phyloP scores from a whole-genome alignment of 75 land plant species.

The Chamaecyparis obtusa region DNA sequence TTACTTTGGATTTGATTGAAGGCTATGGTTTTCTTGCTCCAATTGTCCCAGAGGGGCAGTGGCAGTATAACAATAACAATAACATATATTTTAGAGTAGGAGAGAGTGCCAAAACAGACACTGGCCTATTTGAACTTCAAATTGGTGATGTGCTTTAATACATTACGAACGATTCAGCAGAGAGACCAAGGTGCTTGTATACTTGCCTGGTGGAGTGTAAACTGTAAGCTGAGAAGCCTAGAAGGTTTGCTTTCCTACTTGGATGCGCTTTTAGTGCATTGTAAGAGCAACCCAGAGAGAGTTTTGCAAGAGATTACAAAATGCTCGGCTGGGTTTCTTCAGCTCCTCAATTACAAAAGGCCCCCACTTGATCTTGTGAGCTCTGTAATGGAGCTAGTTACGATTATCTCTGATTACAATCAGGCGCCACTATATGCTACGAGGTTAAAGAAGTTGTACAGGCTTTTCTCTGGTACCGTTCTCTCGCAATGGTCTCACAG shows the following conservation, averaged over 20 bases:
- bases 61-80: background rate
- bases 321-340: slow-evolving; percentile 13
- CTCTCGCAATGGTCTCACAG: slow-evolving; percentile 9
- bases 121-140: background rate
- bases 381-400: slow-evolving; percentile 6
- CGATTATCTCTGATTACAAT: background rate
- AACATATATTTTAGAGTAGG: background rate
- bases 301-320: slow-evolving; percentile 16
- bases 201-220: background rate
- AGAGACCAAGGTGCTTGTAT: background rate
- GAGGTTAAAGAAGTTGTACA: slow-evolving; percentile 22
- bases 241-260: background rate
- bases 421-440: slow-evolving; percentile 9
- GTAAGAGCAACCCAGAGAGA: background rate
- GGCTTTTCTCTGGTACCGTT: slow-evolving; percentile 13
- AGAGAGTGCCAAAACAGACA: background rate
- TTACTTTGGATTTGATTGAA: background rate
- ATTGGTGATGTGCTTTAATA: background rate
- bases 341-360: background rate
- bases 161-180: background rate
- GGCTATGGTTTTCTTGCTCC: slow-evolving; percentile 6
- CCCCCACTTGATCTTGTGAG: slow-evolving; percentile 7
- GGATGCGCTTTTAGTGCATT: background rate
- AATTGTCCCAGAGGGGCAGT: background rate
- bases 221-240: background rate